Evolutionary conservation across 1,139 yeast species (phyloP).

Genomic region (Meyerozyma smithsonii): DNA sequence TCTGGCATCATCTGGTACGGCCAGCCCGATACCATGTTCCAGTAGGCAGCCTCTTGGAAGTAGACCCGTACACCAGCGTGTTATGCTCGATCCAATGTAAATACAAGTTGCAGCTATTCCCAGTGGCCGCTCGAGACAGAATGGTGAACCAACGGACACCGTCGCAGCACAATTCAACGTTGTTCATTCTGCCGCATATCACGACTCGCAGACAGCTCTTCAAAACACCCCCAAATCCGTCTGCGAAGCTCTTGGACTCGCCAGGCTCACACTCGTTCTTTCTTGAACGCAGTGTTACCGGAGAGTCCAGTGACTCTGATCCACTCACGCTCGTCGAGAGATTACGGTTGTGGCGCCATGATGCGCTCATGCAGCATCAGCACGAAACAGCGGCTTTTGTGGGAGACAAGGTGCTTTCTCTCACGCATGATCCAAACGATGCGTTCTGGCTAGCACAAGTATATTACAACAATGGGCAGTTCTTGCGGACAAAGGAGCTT

Average conservation of each 20-base stretch:
- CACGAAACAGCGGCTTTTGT: slow-evolving; percentile 85
- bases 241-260: slow-evolving; percentile 35
- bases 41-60: background rate
- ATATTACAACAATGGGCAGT: slow-evolving; percentile 69
- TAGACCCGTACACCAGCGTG: background rate
- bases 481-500: slow-evolving; percentile 71
- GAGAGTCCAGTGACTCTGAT: slow-evolving; percentile 12
- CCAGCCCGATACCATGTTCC: slow-evolving; percentile 1
- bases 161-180: slow-evolving; percentile 55
- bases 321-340: slow-evolving; percentile 81
- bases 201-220: slow-evolving; percentile 43
- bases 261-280: slow-evolving; percentile 42
- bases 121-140: background rate
- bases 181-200: slow-evolving; percentile 58
- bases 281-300: slow-evolving; percentile 18
- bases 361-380: slow-evolving; percentile 90
- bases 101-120: background rate
- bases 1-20: slow-evolving; percentile 1
- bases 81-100: background rate
- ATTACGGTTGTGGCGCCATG: slow-evolving; percentile 88
- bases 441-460: slow-evolving; percentile 97
- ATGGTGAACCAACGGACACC: slow-evolving; percentile 16
- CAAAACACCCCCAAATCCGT: slow-evolving; percentile 54
- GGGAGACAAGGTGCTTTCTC: slow-evolving; percentile 82
- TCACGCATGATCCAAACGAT: slow-evolving; percentile 83